Conservation (phyloP, 805 yeast species). For the Yarrowia sp. region DNA sequence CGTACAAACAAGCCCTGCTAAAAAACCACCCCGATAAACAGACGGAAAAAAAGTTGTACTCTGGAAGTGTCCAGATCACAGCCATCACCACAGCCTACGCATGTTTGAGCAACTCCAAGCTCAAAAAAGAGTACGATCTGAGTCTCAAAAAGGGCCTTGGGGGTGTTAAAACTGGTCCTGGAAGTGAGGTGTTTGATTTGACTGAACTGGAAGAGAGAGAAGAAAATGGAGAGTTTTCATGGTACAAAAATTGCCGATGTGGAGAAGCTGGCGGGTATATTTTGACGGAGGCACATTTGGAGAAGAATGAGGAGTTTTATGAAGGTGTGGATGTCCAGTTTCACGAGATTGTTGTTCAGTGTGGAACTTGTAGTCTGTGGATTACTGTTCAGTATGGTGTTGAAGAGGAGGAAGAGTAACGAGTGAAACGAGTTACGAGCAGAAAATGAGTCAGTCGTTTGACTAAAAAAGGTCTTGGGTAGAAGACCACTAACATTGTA, state of each 20-base stretch:
- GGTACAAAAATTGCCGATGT: slow-evolving; percentile 41
- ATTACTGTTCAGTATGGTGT: slow-evolving; percentile 59
- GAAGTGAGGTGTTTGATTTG: slow-evolving; percentile 59
- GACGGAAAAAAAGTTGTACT: neutral
- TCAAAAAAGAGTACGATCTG: slow-evolving; percentile 54
- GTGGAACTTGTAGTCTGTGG: slow-evolving; percentile 85
- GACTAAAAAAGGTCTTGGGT: too few relatives aligned
- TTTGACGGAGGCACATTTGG: slow-evolving; percentile 62
- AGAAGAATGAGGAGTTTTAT: slow-evolving; percentile 42
- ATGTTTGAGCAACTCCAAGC: slow-evolving; percentile 46
- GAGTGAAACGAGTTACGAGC: neutral
- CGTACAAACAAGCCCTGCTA: slow-evolving; percentile 63
- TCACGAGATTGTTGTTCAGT: slow-evolving; percentile 67
- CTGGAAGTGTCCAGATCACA: slow-evolving; percentile 37
- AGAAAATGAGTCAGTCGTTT: neutral
- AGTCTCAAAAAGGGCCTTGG: slow-evolving; percentile 36
- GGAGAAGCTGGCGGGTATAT: slow-evolving; percentile 54
- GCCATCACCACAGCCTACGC: slow-evolving; percentile 63
- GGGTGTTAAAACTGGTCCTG: neutral
- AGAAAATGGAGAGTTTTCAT: slow-evolving; percentile 32
- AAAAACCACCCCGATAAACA: slow-evolving; percentile 77
- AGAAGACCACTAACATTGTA: too few relatives aligned
- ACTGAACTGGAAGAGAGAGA: slow-evolving; percentile 56
- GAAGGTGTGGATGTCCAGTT: slow-evolving; percentile 4
- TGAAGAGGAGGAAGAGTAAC: slow-evolving; percentile 28